These are phyloP conservation scores for Sclerotinia glacialis DNA, from an alignment of 2,329 filamentous ascomycete species.

Conservation along the genomic window DNA sequence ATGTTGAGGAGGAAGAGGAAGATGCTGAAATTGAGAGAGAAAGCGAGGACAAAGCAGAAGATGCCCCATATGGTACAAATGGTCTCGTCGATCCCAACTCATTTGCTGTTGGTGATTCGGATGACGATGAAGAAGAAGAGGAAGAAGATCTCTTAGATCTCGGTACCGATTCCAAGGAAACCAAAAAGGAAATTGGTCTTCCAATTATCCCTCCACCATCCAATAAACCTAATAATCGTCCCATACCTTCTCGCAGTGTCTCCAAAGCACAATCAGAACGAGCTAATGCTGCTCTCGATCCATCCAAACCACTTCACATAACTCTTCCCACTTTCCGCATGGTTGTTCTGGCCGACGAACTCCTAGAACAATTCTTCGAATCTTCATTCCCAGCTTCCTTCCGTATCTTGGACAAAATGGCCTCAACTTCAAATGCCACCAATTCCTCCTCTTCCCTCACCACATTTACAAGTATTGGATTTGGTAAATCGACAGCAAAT, in stretches of 20 bases:
- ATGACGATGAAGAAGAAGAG: constrained; percentile 57
- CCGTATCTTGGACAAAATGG: constrained; percentile 69
- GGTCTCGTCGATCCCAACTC: constrained; percentile 45
- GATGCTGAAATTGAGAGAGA: background rate
- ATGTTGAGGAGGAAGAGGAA: constrained; percentile 35
- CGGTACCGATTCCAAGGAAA: constrained; percentile 45
- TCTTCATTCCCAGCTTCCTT: constrained; percentile 91
- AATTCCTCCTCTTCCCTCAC: constrained; percentile 69
- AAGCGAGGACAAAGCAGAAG: constrained; percentile 38
- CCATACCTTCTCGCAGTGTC: constrained; percentile 40
- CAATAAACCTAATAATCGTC: constrained; percentile 17
- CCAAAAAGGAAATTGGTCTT: constrained; percentile 35
- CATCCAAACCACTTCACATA: constrained; percentile 89
- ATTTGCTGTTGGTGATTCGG: constrained; percentile 75
- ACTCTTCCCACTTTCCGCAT: constrained; percentile 97
- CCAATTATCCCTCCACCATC: constrained; percentile 29
- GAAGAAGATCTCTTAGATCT: constrained; percentile 61
- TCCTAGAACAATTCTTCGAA: constrained; percentile 96
- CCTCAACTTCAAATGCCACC: constrained; percentile 41
- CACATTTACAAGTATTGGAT: constrained; percentile 74
- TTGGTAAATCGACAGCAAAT: constrained; percentile 47
- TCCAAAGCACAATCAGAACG: constrained; percentile 69
- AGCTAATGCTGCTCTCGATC: constrained; percentile 88
- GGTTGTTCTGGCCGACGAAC: constrained; percentile 94
- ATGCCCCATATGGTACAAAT: constrained; percentile 40